These are phyloP conservation scores for Madurella fahalii DNA, from an alignment of 2,329 filamentous ascomycete species.

Conservation along the genomic window DNA sequence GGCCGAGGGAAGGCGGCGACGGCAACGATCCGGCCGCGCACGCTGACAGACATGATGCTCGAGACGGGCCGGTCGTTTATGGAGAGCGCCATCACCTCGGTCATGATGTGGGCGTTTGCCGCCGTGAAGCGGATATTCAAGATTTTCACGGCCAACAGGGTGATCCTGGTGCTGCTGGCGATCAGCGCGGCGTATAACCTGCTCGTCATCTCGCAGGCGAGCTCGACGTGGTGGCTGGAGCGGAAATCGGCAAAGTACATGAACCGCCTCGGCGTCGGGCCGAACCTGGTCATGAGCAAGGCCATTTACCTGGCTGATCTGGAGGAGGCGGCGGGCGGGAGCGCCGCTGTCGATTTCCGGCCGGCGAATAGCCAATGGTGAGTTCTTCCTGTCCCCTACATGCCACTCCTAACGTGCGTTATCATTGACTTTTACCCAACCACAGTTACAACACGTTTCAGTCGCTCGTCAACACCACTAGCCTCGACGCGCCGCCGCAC, in stretches of 20 bases:
- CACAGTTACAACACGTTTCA: conserved; percentile 59
- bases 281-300: conserved; percentile 77
- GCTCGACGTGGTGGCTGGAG: conserved; percentile 80
- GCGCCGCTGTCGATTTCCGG: conserved; percentile 27
- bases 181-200: conserved; percentile 70
- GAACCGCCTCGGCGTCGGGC: conserved; percentile 71
- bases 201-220: conserved; percentile 69
- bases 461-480: conserved; percentile 53
- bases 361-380: conserved; percentile 48
- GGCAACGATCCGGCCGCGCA: conserved; percentile 56
- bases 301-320: conserved; percentile 81
- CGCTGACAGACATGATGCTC: conserved; percentile 64
- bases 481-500: conserved; percentile 54
- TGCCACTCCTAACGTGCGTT: background rate
- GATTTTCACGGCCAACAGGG: conserved; percentile 65
- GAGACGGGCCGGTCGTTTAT: conserved; percentile 69
- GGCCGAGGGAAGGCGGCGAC: conserved; percentile 45
- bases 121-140: conserved; percentile 62
- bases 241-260: conserved; percentile 77
- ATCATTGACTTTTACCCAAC: background rate
- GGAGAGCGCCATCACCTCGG: conserved; percentile 68
- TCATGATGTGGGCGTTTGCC: conserved; percentile 74
- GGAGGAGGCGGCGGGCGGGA: conserved; percentile 53
- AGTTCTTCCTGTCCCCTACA: conserved; percentile 19
- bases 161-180: conserved; percentile 66